These are phyloP conservation scores for Amanita fuliginea DNA, from an alignment of 768 basidiomycete genomes.

Conservation along the genomic window DNA sequence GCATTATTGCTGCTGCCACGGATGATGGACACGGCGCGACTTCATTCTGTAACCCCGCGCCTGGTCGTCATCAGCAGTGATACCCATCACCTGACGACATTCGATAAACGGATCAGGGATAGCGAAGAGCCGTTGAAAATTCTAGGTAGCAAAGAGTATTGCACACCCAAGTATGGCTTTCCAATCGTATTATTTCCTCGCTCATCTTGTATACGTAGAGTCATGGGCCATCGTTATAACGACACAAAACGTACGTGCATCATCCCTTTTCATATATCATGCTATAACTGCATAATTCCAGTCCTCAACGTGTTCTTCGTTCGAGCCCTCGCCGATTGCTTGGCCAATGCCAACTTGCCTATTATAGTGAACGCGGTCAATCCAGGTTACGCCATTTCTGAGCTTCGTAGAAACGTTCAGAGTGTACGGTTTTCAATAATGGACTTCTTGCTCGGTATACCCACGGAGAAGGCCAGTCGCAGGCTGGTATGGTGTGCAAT, in stretches of 20 bases:
- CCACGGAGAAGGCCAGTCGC: constrained; percentile 25
- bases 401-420: constrained; percentile 19
- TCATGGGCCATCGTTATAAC: constrained; percentile 15
- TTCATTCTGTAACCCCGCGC: constrained; percentile 20
- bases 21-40: constrained; percentile 25
- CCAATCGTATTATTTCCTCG: not conserved
- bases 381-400: constrained; percentile 32
- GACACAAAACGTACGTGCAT: constrained; percentile 22
- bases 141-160: constrained; percentile 21
- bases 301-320: constrained; percentile 30
- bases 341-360: constrained; percentile 12
- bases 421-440: constrained; percentile 11
- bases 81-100: constrained; percentile 20
- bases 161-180: constrained; percentile 12
- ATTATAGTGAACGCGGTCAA: constrained; percentile 25
- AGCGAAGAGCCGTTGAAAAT: constrained; percentile 18
- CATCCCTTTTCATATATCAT: not conserved
- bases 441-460: constrained; percentile 21
- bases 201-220: constrained; percentile 2
- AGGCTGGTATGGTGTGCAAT: constrained; percentile 24
- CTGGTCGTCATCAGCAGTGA: constrained; percentile 34
- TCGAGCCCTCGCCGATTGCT: constrained; percentile 21
- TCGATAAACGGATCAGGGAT: constrained; percentile 16
- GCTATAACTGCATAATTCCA: constrained; percentile 7
- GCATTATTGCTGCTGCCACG: constrained; percentile 30